Evolutionary conservation across 2,329 filamentous ascomycete species (phyloP).

Genomic region (Fusarium chlamydosporum): DNA sequence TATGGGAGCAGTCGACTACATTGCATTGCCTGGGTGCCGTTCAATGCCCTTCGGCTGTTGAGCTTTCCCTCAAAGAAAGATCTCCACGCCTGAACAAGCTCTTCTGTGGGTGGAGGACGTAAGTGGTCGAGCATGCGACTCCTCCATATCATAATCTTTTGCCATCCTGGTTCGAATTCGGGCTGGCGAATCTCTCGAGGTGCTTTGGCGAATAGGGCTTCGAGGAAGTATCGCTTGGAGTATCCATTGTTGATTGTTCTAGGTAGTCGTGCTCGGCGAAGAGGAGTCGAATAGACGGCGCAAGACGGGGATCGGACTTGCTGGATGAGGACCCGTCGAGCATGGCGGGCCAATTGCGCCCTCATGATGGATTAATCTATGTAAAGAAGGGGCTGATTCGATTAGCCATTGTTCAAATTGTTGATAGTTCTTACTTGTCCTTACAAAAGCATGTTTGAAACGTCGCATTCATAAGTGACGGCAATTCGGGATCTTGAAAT

Average conservation of each 20-base stretch:
- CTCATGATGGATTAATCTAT: constrained; percentile 59
- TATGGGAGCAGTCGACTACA: constrained; percentile 72
- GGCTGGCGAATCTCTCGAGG: constrained; percentile 72
- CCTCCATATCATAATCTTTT: constrained; percentile 77
- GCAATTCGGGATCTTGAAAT: constrained; percentile 41
- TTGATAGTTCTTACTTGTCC: background rate
- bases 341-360: constrained; percentile 62
- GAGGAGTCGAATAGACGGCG: constrained; percentile 51
- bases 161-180: constrained; percentile 78
- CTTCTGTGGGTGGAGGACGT: constrained; percentile 73
- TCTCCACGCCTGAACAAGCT: constrained; percentile 75
- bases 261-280: constrained; percentile 50
- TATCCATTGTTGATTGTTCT: constrained; percentile 43
- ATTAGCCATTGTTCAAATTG: constrained; percentile 21
- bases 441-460: constrained; percentile 50
- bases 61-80: constrained; percentile 73
- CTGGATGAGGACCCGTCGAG: constrained; percentile 58
- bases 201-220: constrained; percentile 70
- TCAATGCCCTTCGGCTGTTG: constrained; percentile 64
- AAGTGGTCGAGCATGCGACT: constrained; percentile 73
- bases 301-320: constrained; percentile 55
- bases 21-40: constrained; percentile 75
- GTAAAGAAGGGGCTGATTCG: constrained; percentile 39
- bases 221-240: constrained; percentile 67
- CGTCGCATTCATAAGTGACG: constrained; percentile 30